Evolutionary conservation across 441 rosid species (phyloP).

Genomic region (Kokia cookei): DNA sequence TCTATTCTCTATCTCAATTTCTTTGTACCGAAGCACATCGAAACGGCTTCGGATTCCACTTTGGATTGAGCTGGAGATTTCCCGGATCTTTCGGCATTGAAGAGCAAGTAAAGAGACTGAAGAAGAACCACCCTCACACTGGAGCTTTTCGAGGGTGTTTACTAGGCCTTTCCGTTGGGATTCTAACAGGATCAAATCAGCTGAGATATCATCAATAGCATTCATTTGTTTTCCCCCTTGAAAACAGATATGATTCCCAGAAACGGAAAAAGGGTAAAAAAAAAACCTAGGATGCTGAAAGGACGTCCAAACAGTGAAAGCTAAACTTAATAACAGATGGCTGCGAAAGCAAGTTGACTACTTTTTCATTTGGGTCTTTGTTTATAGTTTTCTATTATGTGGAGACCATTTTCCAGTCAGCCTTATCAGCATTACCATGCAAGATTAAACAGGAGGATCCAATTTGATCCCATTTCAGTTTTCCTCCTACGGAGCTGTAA

Average conservation of each 20-base stretch:
- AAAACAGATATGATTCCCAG: neutral
- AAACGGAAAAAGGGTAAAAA: neutral
- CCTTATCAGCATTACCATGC: neutral
- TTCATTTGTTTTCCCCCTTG: neutral
- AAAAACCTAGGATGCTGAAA: neutral
- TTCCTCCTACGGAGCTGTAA: too few relatives aligned
- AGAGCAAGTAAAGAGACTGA: slow-evolving; percentile 11
- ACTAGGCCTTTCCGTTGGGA: neutral
- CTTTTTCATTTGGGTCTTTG: neutral
- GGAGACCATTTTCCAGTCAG: neutral
- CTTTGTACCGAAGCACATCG: neutral
- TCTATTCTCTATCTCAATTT: neutral
- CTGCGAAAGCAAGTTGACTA: neutral
- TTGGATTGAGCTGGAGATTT: neutral
- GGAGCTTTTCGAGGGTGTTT: neutral
- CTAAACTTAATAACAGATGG: neutral
- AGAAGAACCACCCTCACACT: slow-evolving; percentile 12
- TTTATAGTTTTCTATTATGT: neutral
- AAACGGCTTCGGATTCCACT: slow-evolving; percentile 4
- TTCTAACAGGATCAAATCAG: slow-evolving; percentile 10
- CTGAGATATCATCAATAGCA: neutral
- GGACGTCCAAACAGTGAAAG: neutral
- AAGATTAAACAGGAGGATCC: neutral
- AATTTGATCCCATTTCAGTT: too few relatives aligned
- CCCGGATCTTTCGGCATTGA: slow-evolving; percentile 23